A percentile compares a stretch with the other conserved stretches of the same genome.
Evolutionary conservation across 2,329 filamentous ascomycete genomes (phyloP).

Genomic region (Diaporthe longicolla): DNA sequence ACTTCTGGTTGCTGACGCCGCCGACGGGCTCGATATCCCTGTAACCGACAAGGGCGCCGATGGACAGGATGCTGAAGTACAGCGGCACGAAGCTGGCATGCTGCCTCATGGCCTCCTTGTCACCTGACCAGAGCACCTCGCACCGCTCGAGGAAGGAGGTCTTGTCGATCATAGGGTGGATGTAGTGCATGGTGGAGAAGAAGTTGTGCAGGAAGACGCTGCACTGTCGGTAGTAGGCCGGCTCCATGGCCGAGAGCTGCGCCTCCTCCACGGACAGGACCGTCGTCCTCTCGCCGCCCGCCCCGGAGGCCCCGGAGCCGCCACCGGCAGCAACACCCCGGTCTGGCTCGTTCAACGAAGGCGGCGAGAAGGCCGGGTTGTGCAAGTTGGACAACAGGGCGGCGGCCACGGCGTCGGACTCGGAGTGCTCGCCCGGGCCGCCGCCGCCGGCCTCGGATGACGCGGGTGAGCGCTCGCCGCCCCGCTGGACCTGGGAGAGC

Average conservation of each 20-base stretch:
- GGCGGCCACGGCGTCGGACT: constrained; percentile 50
- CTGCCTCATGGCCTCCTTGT: constrained; percentile 45
- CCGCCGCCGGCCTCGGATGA: constrained; percentile 24
- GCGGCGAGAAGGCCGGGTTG: constrained; percentile 59
- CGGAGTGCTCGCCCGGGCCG: constrained; percentile 35
- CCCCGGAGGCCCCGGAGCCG: constrained; percentile 2
- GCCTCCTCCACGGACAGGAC: constrained; percentile 12
- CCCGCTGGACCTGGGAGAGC: constrained; percentile 57
- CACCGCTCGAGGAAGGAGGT: constrained; percentile 58
- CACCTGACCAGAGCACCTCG: constrained; percentile 57
- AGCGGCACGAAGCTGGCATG: constrained; percentile 59
- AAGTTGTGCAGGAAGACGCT: constrained; percentile 61
- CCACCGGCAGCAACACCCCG: background rate
- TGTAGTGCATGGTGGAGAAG: constrained; percentile 62
- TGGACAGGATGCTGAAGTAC: constrained; percentile 61
- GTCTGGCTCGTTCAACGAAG: constrained; percentile 37
- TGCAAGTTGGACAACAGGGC: constrained; percentile 59
- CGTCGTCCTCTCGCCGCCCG: background rate
- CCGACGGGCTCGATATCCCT: constrained; percentile 59
- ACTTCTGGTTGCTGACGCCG: constrained; percentile 60
- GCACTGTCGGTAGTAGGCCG: constrained; percentile 58
- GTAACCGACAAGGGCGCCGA: constrained; percentile 60
- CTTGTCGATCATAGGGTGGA: constrained; percentile 54
- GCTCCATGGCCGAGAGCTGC: constrained; percentile 38
- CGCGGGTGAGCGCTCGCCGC: constrained; percentile 44